Conservation (phyloP, 1,284 basidiomycete genomes). For the Kwoniella shivajii region DNA sequence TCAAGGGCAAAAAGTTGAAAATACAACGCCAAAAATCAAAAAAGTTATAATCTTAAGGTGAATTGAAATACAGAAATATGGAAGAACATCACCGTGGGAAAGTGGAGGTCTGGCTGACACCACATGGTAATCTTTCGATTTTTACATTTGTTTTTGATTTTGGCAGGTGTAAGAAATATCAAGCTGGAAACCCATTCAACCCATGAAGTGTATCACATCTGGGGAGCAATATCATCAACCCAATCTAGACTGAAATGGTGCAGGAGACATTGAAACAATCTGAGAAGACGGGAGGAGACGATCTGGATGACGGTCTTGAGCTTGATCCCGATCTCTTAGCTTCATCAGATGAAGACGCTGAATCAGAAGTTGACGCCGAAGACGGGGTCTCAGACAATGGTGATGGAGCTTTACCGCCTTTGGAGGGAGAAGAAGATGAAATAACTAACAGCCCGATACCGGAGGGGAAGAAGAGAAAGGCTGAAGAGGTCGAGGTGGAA, state of each 20-base stretch:
- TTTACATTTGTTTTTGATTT: background rate
- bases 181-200: background rate
- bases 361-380: slow-evolving; percentile 33
- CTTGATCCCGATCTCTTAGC: slow-evolving; percentile 32
- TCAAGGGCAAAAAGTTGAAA: background rate
- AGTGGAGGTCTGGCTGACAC: background rate
- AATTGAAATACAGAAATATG: background rate
- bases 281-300: slow-evolving; percentile 42
- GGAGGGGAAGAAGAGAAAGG: slow-evolving; percentile 22
- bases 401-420: slow-evolving; percentile 15
- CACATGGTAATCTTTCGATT: background rate
- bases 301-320: slow-evolving; percentile 47
- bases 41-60: background rate
- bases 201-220: background rate
- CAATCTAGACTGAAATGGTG: slow-evolving; percentile 9
- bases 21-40: slow-evolving; percentile 1
- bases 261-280: slow-evolving; percentile 4
- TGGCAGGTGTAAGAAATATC: background rate
- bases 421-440: slow-evolving; percentile 24
- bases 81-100: slow-evolving; percentile 4
- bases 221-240: background rate
- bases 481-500: slow-evolving; percentile 16
- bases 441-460: slow-evolving; percentile 4
- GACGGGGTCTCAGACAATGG: slow-evolving; percentile 22
- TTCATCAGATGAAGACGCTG: slow-evolving; percentile 37